phyloP scores from a whole-genome alignment of 305 asterid genomes.

The Solanum hybrid region DNA sequence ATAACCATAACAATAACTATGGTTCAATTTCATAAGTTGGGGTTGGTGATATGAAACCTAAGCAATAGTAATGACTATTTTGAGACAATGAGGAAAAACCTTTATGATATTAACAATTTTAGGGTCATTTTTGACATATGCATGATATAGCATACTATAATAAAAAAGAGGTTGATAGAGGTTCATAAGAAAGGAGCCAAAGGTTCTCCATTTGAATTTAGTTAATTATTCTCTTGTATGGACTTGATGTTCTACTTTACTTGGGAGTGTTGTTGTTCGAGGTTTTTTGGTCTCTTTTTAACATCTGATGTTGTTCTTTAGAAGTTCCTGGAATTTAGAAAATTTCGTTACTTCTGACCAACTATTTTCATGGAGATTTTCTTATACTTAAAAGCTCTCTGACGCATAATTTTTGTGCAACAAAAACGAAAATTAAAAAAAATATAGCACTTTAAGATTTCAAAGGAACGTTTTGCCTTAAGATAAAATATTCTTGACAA shows the following conservation, averaged over 20 bases:
- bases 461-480: background rate
- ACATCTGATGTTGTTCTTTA: background rate
- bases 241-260: background rate
- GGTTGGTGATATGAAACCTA: background rate
- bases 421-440: background rate
- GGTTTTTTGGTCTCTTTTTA: background rate
- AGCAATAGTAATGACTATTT: background rate
- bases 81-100: background rate
- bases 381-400: background rate
- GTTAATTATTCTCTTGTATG: background rate
- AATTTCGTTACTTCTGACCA: background rate
- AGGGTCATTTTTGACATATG: background rate
- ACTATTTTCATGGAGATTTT: background rate
- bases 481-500: too few species aligned
- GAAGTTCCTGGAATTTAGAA: background rate
- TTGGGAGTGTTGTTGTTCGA: background rate
- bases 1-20: too few species aligned
- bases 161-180: background rate
- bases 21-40: background rate
- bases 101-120: background rate
- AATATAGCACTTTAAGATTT: background rate
- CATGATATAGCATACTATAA: background rate
- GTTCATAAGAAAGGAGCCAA: background rate
- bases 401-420: background rate
- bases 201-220: background rate